Evolutionary conservation across 225 moss, liverwort and hornwort genomes (phyloP).

Genomic region (Bryoerythrophyllum caledonicum): DNA sequence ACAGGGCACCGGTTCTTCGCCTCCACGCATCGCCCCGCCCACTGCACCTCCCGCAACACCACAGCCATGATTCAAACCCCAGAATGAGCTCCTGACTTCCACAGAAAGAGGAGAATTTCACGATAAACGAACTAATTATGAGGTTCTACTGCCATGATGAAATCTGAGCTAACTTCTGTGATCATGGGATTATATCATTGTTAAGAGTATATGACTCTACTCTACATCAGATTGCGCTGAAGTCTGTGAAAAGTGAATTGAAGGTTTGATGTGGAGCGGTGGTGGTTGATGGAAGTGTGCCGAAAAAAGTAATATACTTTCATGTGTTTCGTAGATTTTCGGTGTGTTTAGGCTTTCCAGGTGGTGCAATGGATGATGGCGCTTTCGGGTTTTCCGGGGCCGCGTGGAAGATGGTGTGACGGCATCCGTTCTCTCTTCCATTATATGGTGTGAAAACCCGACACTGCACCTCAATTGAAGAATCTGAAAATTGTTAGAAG

Average conservation of each 20-base stretch:
- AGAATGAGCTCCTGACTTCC: no score
- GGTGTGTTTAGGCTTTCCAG: no score
- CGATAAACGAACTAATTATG: background rate
- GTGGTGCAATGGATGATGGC: background rate
- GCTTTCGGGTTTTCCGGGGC: background rate
- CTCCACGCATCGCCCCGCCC: constrained; percentile 31
- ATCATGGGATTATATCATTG: background rate
- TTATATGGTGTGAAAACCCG: background rate
- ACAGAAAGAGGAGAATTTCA: no score
- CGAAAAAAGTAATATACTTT: no score
- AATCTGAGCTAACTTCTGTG: background rate
- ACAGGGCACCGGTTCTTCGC: background rate
- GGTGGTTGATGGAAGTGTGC: background rate
- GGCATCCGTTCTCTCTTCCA: no score
- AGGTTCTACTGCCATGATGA: background rate
- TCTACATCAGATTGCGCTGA: background rate
- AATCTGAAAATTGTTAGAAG: no score
- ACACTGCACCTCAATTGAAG: no score
- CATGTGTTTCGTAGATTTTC: no score
- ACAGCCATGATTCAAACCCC: constrained; percentile 44
- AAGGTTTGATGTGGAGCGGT: background rate
- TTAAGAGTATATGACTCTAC: background rate
- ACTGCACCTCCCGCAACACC: constrained; percentile 37
- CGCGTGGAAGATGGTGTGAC: background rate
- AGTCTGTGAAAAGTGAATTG: background rate